Base-by-base conservation (phyloP, 176 grass and related monocot species). In the Phoenix dactylifera region DNA sequence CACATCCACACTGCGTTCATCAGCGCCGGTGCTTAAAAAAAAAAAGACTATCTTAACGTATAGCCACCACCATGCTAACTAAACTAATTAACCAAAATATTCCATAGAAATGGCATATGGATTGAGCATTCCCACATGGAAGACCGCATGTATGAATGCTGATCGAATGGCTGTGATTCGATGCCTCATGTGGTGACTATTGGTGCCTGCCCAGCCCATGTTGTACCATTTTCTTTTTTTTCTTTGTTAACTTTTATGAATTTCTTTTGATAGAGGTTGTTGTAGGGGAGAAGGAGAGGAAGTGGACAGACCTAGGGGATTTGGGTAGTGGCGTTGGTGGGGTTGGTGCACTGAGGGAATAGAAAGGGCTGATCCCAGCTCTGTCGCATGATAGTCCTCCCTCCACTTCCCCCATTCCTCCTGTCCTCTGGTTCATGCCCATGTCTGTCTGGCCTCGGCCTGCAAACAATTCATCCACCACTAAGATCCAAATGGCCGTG, bases 251-350 rank as follows among this genome's bases (percentile, higher is more conserved):
- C 9, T 56, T 52, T 12, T 39, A 39, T 39, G 1, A 39, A 10
- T 12, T 44, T 44, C 9, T 44, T 44, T 44, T 44, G 35, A 44
- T 12, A 44, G 35, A 12, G 35, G 35, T 44, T 44, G 35, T 12
- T 12, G 9, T 30, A 44, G 35, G 58, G 32, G 16, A 26, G 22
- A 61, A 17, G 14, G 59, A 77, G 28, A 54, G 24, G 19, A 71
- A 59, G 28, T 22, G 35, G 18, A 74, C 60, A 82, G 23, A 82
- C 79, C 73, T 72, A 57, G 73, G 51, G 50, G 62, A 68, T 24
- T 72, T 77, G 67, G 54, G 22, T 4, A 70, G 62, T 72, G 54
- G 49, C 62, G 67, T 57, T 57, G 79, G 50, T 59, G 67, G 51
- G 60, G 71, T 69, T 54, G 73, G 67, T 30, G 64, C 51, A 48